Conservation (phyloP, 768 basidiomycete species). For the Suillus subaureus region DNA sequence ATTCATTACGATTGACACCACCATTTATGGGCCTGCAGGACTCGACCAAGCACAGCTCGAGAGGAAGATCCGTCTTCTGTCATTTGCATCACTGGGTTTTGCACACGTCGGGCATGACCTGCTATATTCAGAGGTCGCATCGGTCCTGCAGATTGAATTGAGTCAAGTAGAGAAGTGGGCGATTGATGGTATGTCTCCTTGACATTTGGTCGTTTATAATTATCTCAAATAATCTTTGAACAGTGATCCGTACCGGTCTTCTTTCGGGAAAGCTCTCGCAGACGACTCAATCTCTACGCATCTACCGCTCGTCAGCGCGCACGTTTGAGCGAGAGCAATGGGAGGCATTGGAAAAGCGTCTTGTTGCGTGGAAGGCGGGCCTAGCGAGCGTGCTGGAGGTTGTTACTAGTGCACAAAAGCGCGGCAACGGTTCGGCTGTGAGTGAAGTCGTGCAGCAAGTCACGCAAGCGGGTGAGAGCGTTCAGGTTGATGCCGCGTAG, state of each 20-base stretch:
- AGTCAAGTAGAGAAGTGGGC: constrained; percentile 84
- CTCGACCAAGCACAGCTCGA: constrained; percentile 63
- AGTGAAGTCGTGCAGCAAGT: constrained; percentile 24
- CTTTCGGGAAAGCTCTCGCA: constrained; percentile 85
- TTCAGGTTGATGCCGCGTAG: background rate
- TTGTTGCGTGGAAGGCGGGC: constrained; percentile 79
- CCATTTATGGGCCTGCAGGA: constrained; percentile 36
- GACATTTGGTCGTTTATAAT: background rate
- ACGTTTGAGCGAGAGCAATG: constrained; percentile 80
- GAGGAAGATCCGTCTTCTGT: constrained; percentile 78
- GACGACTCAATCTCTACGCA: constrained; percentile 68
- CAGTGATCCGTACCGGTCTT: constrained; percentile 81
- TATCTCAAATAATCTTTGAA: constrained; percentile 2
- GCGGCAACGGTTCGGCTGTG: constrained; percentile 24
- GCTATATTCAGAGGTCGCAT: constrained; percentile 69
- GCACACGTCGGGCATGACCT: constrained; percentile 75
- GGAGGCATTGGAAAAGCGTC: constrained; percentile 72
- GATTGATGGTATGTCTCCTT: constrained; percentile 67
- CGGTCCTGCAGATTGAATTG: constrained; percentile 62
- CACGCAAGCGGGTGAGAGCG: background rate
- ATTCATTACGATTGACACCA: background rate
- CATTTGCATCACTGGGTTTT: constrained; percentile 75
- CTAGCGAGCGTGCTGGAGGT: constrained; percentile 72
- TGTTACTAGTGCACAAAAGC: constrained; percentile 59
- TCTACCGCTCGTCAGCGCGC: constrained; percentile 74